Conservation (phyloP, 2,329 filamentous ascomycete genomes). For the Ascochyta clinopodiicola region DNA sequence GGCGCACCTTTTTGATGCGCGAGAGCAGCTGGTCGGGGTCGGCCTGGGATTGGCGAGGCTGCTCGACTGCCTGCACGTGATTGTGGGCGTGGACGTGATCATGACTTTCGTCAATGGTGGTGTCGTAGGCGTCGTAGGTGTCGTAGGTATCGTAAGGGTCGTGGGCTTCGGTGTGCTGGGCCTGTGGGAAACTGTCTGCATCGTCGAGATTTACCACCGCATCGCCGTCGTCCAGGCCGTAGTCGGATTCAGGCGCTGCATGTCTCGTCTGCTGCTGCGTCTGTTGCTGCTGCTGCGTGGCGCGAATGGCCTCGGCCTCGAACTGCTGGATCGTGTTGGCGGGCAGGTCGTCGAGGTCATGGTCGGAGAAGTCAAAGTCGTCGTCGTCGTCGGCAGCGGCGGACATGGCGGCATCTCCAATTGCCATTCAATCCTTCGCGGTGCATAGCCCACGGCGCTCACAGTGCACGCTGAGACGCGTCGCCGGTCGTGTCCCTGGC, state of each 20-base stretch:
- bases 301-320: constrained; percentile 52
- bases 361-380: constrained; percentile 54
- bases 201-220: constrained; percentile 55
- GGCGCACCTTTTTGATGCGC: constrained; percentile 51
- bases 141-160: neutral
- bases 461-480: constrained; percentile 5
- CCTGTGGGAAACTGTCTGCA: constrained; percentile 1
- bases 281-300: constrained; percentile 44
- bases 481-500: neutral
- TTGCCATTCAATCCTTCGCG: neutral
- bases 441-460: constrained; percentile 24
- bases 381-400: constrained; percentile 30
- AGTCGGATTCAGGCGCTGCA: constrained; percentile 41
- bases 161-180: neutral
- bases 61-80: neutral
- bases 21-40: constrained; percentile 46
- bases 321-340: constrained; percentile 54
- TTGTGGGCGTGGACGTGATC: neutral
- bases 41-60: constrained; percentile 32
- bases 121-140: neutral
- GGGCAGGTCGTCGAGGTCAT: constrained; percentile 55
- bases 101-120: constrained; percentile 8
- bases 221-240: constrained; percentile 54
- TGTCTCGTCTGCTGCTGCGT: constrained; percentile 18
- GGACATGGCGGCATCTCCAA: constrained; percentile 27